Evolutionary conservation across 176 grass and related monocot genomes (phyloP), one percentile per base, ranked within the genome.

Genomic region (Oryza brachyantha): DNA sequence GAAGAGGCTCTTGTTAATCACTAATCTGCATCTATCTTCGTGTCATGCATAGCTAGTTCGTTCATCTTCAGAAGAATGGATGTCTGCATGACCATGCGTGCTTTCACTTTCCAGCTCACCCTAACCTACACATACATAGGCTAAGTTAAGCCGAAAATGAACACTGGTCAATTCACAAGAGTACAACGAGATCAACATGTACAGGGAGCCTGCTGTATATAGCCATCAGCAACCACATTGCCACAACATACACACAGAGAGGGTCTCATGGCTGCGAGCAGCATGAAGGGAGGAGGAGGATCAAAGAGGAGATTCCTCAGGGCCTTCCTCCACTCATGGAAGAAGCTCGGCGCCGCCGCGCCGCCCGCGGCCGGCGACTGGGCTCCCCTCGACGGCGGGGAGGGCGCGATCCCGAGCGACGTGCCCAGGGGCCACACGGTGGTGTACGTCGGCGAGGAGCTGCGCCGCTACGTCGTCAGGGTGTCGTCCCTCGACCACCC

Each of bases 361-460:
- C 64, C 78, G 19, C 40, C 87, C 61, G 71, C 42, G 7, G 29
- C 29, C 57, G 54, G 75, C 29, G 45, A 79, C 26, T 91, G 85
- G 79, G 61, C 50, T 4, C 87, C 43, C 27, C 64, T 87, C 57
- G 61, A 42, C 42, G 34, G 8, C 52, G 52, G 4, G 5, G 75
- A 13, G 4, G 82, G n/a, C 19, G 61, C 29, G 59, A 76, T 97
- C 77, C 94, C 94, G 34, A 59, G 81, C 36, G 94, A 97, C 65
- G 94, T 97, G 73, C 94, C 94, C 29, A 83, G 67, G 75, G 91
- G 94, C 19, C 91, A 93, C 86, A 89, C 83, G 86, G 94, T 91
- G 82, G 94, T 97, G 27, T 97, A 97, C 81, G 94, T 97, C 72
- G 94, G 94, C 10, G 74, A 91, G 28, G 48, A 85, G 80, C 72